Evolutionary conservation across 148 eudicot genomes (phyloP), one percentile per base, ranked within the genome.

Genomic region (Chenopodium quinoa): DNA sequence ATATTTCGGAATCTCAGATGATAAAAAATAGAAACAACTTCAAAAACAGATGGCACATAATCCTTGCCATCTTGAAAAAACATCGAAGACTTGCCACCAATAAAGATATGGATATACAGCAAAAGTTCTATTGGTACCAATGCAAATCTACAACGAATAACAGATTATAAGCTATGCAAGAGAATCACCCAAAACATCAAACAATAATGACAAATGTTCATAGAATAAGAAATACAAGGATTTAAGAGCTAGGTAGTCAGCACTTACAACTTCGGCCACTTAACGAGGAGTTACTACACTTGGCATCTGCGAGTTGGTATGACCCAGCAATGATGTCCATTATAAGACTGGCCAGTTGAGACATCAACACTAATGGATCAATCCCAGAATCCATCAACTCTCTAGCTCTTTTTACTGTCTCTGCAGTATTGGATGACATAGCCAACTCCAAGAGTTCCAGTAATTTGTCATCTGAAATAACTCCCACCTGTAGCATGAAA

Each of bases 241-340:
- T 48, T 31, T 71, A 64, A 32, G 29, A 27, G 44, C 48, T 78
- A 13, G 46, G 63, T 58, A 50, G 23, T 29, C 11, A 65, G 75
- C 69, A 91, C 99, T 90, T 89, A 93, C 99, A 89, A 79, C 88
- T 91, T 89, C 91, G 91, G 77, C 89, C 89, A 56, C 90, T 89
- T 22, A 86, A 83, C 73, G 86, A 83, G 63, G 97, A 89, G 80
- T 73, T 85, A 52, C 84, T 86, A 68, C 74, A 80, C 82, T 86
- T 86, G 54, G 90, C 83, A 88, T 90, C 92, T 48, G 83, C 85
- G 22, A 83, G 85, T 66, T 89, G 92, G 83, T 92, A 83, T 17
- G 94, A 89, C 64, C 99, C 99, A 77, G 99, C 91, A 75, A 95
- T 93, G 47, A 95, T 89, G 80, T 95, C 99, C 92, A 95, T 92